Evolutionary conservation across 2,329 filamentous ascomycete genomes (phyloP), one percentile per base, ranked within the genome.

Genomic region (Harringtonia lauricola): DNA sequence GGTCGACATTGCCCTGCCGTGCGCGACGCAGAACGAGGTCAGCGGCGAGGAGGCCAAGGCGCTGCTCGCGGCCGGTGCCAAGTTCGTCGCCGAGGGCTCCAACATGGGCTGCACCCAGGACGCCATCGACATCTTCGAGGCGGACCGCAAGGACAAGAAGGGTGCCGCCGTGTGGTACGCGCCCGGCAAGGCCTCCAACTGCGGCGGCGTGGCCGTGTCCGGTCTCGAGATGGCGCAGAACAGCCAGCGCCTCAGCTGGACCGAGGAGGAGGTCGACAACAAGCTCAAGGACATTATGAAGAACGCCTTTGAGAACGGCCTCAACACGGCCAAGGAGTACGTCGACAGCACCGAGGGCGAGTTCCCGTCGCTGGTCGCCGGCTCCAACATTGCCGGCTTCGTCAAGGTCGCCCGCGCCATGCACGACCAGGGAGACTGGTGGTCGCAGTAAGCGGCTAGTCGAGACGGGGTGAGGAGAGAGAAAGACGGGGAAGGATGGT

Each of bases 201-300:
- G 87, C 54, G 92, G 92, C 64, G 92, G 92, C 74, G 92, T 96
- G 46, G 92, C 92, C 45, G 92, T 98, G 34, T 95, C 88, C 3
- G 92, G 92, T 56, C 79, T 98, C 36, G 92, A 98, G 76, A 98
- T 98, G 92, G 89, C 90, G 8, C 92, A 98, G 79, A 96, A 98
- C 79, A 90, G 83, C 52, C 69, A 82, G 65, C 83, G 90, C 48
- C 72, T 95, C 52, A 76, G 69, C 59, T 98, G 92, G 92, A 85
- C 86, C 24, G 59, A 72, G 38, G 85, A 95, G 72, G 84, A 95
- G 71, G 92, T 96, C 52, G 90, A 96, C 67, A 69, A 71, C 42
- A 87, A 87, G 69, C 81, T 98, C 59, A 88, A 94, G 76, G 72
- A 66, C 56, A 96, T 96, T 70, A 98, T 98, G 92, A 83, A 90